Evolutionary conservation across 2,329 filamentous ascomycete genomes (phyloP).

Genomic region (Venturia nashicola): DNA sequence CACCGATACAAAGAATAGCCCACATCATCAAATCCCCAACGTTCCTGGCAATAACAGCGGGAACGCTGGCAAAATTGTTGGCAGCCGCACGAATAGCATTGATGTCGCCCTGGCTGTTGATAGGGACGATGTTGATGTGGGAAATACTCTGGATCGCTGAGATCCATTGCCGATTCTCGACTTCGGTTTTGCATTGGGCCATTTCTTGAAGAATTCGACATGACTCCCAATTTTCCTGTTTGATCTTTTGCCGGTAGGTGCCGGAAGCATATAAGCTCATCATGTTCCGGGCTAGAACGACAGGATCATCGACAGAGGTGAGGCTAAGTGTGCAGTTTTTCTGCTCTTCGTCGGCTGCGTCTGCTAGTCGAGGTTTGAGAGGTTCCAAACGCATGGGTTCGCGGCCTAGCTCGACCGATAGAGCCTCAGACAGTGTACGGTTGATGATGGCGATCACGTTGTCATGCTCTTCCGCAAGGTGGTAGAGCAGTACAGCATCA

Average conservation of each 20-base stretch:
- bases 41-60: constrained; percentile 74
- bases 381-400: constrained; percentile 68
- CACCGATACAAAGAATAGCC: constrained; percentile 77
- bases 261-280: constrained; percentile 48
- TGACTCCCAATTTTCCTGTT: constrained; percentile 43
- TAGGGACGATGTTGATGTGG: constrained; percentile 64
- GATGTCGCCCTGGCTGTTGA: constrained; percentile 63
- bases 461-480: constrained; percentile 90
- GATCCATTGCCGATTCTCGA: constrained; percentile 47
- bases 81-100: constrained; percentile 68
- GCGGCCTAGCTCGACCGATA: constrained; percentile 75
- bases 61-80: constrained; percentile 65
- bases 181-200: constrained; percentile 45
- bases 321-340: constrained; percentile 49
- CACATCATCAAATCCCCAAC: constrained; percentile 87
- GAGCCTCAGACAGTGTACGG: constrained; percentile 76
- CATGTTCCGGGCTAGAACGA: constrained; percentile 51
- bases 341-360: constrained; percentile 17
- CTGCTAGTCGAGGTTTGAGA: constrained; percentile 55
- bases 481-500: constrained; percentile 87
- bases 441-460: constrained; percentile 86
- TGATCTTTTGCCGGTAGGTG: constrained; percentile 49
- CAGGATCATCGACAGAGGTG: constrained; percentile 55
- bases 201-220: constrained; percentile 48
- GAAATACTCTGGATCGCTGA: constrained; percentile 60